These are phyloP conservation scores for Cladophialophora yegresii DNA, from an alignment of 2,329 filamentous ascomycete species.

Conservation along the genomic window DNA sequence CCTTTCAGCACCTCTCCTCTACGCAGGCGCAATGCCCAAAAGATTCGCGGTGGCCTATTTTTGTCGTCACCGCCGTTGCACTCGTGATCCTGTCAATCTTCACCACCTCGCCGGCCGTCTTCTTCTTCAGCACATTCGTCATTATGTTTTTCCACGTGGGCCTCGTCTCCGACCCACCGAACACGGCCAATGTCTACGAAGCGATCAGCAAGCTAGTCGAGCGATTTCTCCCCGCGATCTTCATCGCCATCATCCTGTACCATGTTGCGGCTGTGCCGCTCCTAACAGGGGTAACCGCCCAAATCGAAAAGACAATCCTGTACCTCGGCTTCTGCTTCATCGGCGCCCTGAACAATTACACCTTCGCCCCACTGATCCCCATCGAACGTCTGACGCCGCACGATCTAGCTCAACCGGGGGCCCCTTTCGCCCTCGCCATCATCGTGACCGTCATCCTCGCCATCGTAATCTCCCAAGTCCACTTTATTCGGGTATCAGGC, in stretches of 20 bases:
- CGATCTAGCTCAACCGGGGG: slow-evolving; percentile 89
- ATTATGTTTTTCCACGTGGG: slow-evolving; percentile 88
- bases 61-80: slow-evolving; percentile 79
- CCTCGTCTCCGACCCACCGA: slow-evolving; percentile 83
- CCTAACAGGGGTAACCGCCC: slow-evolving; percentile 71
- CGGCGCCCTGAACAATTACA: slow-evolving; percentile 90
- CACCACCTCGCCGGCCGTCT: slow-evolving; percentile 73
- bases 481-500: slow-evolving; percentile 82
- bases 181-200: slow-evolving; percentile 64
- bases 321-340: slow-evolving; percentile 92
- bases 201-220: slow-evolving; percentile 77
- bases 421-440: slow-evolving; percentile 75
- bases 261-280: slow-evolving; percentile 75
- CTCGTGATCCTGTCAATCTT: slow-evolving; percentile 77
- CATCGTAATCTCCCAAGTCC: slow-evolving; percentile 75
- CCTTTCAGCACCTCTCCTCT: slow-evolving; percentile 63
- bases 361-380: slow-evolving; percentile 82
- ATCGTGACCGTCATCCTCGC: slow-evolving; percentile 70
- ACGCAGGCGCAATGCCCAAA: slow-evolving; percentile 63
- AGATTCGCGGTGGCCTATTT: slow-evolving; percentile 80
- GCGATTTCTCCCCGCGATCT: slow-evolving; percentile 81
- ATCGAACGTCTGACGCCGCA: slow-evolving; percentile 89
- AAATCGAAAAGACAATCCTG: slow-evolving; percentile 84
- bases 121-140: slow-evolving; percentile 80
- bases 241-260: slow-evolving; percentile 85